Evolutionary conservation across 768 basidiomycete genomes (phyloP), one percentile per base, ranked within the genome.

Genomic region (Daedalea quercina): DNA sequence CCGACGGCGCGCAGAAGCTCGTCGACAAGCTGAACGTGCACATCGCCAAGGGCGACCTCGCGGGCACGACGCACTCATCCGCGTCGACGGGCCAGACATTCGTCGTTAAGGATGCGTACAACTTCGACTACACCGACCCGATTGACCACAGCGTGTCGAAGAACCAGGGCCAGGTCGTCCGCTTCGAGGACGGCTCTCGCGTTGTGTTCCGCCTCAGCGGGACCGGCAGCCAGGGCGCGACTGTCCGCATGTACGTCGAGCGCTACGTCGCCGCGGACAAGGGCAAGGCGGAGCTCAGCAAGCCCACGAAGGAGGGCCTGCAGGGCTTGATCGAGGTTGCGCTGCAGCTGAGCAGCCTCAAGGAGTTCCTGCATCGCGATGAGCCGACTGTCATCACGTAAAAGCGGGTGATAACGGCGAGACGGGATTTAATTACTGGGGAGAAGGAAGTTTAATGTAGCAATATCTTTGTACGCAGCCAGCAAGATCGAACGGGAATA

Each of bases 61-160:
- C 80, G 63, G 78, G 84, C 62, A 82, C 82, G 25, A 71, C 72
- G 9, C 82, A 91, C 70, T 76, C 70, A 41, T 87, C 92, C 2
- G 73, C 77, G 51, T 80, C 85, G 47, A 82, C 85, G 2, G 75
- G 74, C 35, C 78, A 79, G 44, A 76, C 79, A 46, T 98, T 94
- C 76, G 85, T 77, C 55, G 82, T 99, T 53, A 77, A 81, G 17
- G 78, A 80, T 23, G 73, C 88, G 41, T 85, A 84, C 73, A 84
- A 92, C 77, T 99, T 99, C 67, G 82, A 87, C 66, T 99, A 99
- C 79, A 96, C 84, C 46, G 96, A 99, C 69, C 96, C 96, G n/a
- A 97, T 98, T 69, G 96, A 99, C 67, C 75, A 84, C 50, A 91
- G 89, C 43, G 80, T 97, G 56, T 92, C 90, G 59, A 84, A 85